These are phyloP conservation scores for Fraxinus greggii DNA, from an alignment of 305 asterid species.

Conservation along the genomic window DNA sequence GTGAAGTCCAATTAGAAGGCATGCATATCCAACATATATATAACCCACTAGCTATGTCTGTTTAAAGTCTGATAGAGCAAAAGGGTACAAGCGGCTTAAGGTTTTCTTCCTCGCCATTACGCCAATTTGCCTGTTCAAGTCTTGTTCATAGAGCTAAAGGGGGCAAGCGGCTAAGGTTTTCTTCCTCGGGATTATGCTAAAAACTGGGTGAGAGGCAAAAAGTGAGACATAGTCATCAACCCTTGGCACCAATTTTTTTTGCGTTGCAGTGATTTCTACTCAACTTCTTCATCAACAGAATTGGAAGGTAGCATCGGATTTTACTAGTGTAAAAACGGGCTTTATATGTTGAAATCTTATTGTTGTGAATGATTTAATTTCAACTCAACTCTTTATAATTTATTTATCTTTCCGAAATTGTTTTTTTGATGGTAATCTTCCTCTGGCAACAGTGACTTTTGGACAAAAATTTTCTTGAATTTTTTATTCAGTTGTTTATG, in stretches of 20 bases:
- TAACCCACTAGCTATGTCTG: no score
- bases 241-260: background rate
- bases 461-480: background rate
- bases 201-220: background rate
- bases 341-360: background rate
- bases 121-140: no score
- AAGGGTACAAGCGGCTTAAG: no score
- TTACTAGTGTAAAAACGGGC: background rate
- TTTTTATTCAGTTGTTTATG: background rate
- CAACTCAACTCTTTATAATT: background rate
- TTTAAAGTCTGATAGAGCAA: no score
- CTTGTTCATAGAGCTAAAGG: no score
- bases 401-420: background rate
- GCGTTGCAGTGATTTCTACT: background rate
- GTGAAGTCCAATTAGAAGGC: no score
- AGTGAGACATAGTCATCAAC: background rate
- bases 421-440: background rate
- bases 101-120: no score
- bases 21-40: no score
- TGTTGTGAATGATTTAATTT: background rate
- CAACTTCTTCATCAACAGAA: background rate
- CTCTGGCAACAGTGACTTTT: background rate
- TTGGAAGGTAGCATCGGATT: background rate
- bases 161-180: background rate
- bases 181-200: background rate